Evolutionary conservation across 2,329 filamentous ascomycete genomes (phyloP).

Genomic region (Trichoderma aggressivum): DNA sequence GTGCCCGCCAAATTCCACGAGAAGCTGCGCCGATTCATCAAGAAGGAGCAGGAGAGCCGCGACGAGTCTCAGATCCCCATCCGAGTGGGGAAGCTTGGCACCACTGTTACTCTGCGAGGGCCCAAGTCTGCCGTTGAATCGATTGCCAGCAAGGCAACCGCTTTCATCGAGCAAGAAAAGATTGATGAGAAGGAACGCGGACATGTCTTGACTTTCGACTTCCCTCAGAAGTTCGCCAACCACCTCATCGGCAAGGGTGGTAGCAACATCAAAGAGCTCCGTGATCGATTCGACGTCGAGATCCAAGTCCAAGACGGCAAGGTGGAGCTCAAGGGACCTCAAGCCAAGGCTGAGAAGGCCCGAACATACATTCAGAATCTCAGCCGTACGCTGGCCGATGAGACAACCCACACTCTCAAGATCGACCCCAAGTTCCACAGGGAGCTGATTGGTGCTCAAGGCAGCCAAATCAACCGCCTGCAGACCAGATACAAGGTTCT

Average conservation of each 20-base stretch:
- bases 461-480: constrained; percentile 83
- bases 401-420: constrained; percentile 81
- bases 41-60: constrained; percentile 59
- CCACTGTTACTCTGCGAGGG: constrained; percentile 70
- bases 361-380: constrained; percentile 77
- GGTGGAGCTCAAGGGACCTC: constrained; percentile 92
- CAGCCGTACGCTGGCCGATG: constrained; percentile 82
- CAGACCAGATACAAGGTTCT: constrained; percentile 91
- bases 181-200: constrained; percentile 91
- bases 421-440: constrained; percentile 92
- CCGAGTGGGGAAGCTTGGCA: constrained; percentile 56
- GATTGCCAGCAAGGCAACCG: constrained; percentile 67
- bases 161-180: constrained; percentile 83
- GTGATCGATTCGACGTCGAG: constrained; percentile 65
- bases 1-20: constrained; percentile 63
- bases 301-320: constrained; percentile 92
- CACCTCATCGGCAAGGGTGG: constrained; percentile 70
- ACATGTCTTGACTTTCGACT: constrained; percentile 82
- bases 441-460: constrained; percentile 86
- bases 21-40: constrained; percentile 60
- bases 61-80: constrained; percentile 57
- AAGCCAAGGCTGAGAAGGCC: constrained; percentile 86
- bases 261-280: constrained; percentile 62
- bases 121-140: constrained; percentile 69
- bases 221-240: constrained; percentile 92